Evolutionary conservation across 495 filamentous ascomycete species (phyloP), one percentile per base, ranked within the genome.

Genomic region (Platismatia glauca): DNA sequence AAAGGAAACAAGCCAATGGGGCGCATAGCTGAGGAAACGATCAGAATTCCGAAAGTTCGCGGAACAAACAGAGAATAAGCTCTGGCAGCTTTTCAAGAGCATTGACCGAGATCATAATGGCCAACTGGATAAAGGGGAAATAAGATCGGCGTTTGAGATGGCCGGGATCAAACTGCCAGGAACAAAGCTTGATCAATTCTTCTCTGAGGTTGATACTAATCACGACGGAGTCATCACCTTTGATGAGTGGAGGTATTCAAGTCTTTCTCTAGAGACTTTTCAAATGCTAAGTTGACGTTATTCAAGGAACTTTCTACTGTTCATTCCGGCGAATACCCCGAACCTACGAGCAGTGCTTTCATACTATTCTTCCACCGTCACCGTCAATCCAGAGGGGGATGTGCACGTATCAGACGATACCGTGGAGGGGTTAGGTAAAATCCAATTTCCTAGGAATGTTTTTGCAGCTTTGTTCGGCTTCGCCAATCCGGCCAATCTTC

Each of bases 341-440:
- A 84, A 86, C 65, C 78, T 98, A n/a, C 84, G 84, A 70, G 86
- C 90, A 57, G 89, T 96, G 44, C 79, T 97, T 62, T 90, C 90
- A 59, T 97, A 96, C 75, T 98, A 95, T 74, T 86, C 88, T 41
- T 88, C 90, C 29, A 89, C 94, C 67, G 85, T 95, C 70, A 92
- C 87, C 73, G 79, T 98, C 70, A 96, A 91, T 73, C 77, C 89
- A 60, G 94, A 98, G 81, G 94, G 94, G 70, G 94, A 98, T 80
- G 92, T 94, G 66, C 80, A 89, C 66, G 85, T 98, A 65, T 89
- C 86, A 77, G 90, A 94, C 76, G 89, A 94, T 72, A 84, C 84
- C 67, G 81, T 94, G 67, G 83, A 95, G 79, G 88, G 91, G 76
- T 80, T 95, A 93, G 95, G 95, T 97, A 96, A 82, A 83, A 73